Percentiles rank a stretch among this genome's conserved stretches.
Conservation (phyloP, 768 basidiomycete genomes). For the Dioszegia crocea region DNA sequence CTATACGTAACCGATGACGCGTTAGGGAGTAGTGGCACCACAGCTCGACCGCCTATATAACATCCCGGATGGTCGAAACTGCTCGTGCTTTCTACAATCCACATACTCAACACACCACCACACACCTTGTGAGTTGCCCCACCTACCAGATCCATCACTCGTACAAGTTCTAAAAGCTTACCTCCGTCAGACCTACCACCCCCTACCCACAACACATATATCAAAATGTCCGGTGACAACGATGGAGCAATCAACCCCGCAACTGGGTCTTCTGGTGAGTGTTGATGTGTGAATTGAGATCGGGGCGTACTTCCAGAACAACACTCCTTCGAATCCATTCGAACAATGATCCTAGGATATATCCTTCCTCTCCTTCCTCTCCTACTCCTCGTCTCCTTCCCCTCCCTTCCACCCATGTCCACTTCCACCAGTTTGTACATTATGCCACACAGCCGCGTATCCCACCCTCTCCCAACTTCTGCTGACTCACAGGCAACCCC, state of each 20-base stretch:
- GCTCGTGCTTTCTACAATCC: no score
- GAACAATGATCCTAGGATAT: no score
- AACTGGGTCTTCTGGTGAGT: conserved; percentile 30
- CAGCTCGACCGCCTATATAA: no score
- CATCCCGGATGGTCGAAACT: no score
- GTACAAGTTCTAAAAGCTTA: background rate
- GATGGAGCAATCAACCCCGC: conserved; percentile 42
- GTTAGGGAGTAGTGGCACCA: no score
- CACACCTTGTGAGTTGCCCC: no score
- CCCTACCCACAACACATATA: background rate
- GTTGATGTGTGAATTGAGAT: no score
- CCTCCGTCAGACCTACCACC: background rate
- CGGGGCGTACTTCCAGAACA: no score
- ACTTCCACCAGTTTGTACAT: background rate
- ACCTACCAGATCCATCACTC: no score
- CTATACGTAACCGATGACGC: no score
- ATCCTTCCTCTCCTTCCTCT: background rate
- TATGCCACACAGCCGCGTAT: background rate
- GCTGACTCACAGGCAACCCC: conserved; percentile 40
- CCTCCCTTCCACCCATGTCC: background rate
- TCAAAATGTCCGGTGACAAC: conserved; percentile 18
- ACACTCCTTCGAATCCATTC: no score
- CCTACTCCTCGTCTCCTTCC: background rate
- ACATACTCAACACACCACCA: no score
- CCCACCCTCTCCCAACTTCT: background rate